Conservation (phyloP, 306 rosid genomes). For the Quercus aquifolioides region DNA sequence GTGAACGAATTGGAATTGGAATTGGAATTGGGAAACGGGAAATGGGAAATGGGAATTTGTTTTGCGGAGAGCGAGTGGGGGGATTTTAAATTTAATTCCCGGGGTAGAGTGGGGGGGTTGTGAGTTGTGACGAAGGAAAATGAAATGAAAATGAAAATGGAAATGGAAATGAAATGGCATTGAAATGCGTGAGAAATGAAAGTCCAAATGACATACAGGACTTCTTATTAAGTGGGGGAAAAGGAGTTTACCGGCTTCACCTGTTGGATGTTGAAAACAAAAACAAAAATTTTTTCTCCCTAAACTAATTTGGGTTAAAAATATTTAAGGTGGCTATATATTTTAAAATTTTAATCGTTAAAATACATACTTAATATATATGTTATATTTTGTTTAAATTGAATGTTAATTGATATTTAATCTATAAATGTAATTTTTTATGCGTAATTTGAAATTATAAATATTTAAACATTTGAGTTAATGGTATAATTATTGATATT, state of each 20-base stretch:
- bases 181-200: constrained; percentile 72
- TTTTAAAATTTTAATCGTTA: too few species aligned
- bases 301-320: too few species aligned
- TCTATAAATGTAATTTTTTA: too few species aligned
- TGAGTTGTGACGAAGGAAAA: not conserved
- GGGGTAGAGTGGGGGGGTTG: constrained; percentile 1
- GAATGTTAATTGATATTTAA: too few species aligned
- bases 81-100: constrained; percentile 40
- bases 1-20: constrained; percentile 30
- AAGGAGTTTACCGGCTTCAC: not conserved
- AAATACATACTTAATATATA: too few species aligned
- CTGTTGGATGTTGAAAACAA: too few species aligned
- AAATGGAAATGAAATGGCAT: constrained; percentile 37
- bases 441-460: too few species aligned
- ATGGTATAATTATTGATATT: too few species aligned
- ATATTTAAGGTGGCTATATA: accelerated
- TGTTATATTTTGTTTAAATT: too few species aligned
- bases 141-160: not conserved
- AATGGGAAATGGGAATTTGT: constrained; percentile 37
- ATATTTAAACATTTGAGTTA: too few species aligned
- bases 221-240: not conserved
- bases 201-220: constrained; percentile 28
- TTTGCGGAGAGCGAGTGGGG: not conserved
- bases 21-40: too few species aligned
- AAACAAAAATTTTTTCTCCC: too few species aligned